phyloP scores from a whole-genome alignment of 768 basidiomycete genomes.

The Plicaturopsis crispa region DNA sequence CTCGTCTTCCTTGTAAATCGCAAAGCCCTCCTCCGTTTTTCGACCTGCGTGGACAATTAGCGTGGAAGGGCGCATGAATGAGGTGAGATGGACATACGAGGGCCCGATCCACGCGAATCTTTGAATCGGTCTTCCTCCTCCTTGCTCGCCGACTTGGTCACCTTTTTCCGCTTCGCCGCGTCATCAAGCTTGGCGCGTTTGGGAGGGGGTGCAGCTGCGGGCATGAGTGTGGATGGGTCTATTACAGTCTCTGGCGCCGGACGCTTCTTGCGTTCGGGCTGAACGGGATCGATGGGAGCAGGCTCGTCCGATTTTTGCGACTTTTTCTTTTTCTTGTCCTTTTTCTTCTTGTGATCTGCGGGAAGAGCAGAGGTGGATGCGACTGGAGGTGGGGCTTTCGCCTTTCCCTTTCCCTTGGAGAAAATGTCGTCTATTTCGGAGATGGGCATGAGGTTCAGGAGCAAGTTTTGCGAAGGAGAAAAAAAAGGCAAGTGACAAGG shows the following conservation, averaged over 20 bases:
- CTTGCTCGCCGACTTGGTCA: conserved; percentile 18
- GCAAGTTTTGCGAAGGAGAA: conserved; percentile 1
- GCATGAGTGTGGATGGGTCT: conserved; percentile 46
- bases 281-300: neutral
- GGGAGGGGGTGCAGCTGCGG: conserved; percentile 26
- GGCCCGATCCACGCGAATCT: conserved; percentile 68
- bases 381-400: conserved; percentile 13
- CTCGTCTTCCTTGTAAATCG: conserved; percentile 78
- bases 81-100: conserved; percentile 44
- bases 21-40: conserved; percentile 74
- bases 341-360: conserved; percentile 35
- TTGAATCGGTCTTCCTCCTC: conserved; percentile 42
- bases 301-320: neutral
- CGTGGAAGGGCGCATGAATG: no score
- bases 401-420: conserved; percentile 43
- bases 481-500: conserved; percentile 1
- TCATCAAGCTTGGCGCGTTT: conserved; percentile 22
- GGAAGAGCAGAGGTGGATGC: conserved; percentile 21
- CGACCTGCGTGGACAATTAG: conserved; percentile 39
- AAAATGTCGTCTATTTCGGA: conserved; percentile 89
- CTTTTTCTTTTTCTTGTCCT: conserved; percentile 28
- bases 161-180: conserved; percentile 3
- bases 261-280: conserved; percentile 18
- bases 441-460: conserved; percentile 29
- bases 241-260: conserved; percentile 51